phyloP scores from a whole-genome alignment of 2,329 filamentous ascomycete species.

The Cladophialophora psammophila region DNA sequence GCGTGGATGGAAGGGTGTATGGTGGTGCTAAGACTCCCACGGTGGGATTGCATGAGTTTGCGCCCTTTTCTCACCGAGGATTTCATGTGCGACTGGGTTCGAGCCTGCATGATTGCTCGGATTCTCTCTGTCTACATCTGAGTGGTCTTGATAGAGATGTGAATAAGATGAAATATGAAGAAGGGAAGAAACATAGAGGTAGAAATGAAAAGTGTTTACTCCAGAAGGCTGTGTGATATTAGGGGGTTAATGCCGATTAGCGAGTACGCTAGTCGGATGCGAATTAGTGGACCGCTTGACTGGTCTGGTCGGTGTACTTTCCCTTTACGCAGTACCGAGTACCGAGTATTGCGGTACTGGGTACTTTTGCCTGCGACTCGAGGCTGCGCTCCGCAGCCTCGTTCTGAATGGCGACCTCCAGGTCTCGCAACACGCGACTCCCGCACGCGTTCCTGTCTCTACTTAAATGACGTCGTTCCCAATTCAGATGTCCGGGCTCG shows the following conservation, averaged over 20 bases:
- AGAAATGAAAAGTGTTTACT: too few species aligned
- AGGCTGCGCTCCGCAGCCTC: background rate
- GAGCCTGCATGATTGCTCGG: background rate
- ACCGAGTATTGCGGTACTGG: too few species aligned
- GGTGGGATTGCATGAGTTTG: background rate
- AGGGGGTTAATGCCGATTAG: too few species aligned
- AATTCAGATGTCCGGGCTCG: constrained; percentile 40
- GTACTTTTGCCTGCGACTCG: background rate
- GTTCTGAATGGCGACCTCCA: background rate
- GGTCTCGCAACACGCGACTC: background rate
- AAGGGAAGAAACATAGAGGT: background rate
- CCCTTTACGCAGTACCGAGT: too few species aligned
- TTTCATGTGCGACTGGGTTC: background rate
- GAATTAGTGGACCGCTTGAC: too few species aligned
- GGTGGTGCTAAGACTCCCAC: background rate
- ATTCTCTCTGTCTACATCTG: background rate
- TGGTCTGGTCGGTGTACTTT: too few species aligned
- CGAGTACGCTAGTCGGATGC: too few species aligned
- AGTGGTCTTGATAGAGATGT: background rate
- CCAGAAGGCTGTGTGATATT: too few species aligned
- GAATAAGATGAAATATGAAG: background rate
- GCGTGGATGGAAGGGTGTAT: background rate
- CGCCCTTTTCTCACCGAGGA: background rate
- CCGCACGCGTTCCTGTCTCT: background rate
- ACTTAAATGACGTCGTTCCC: background rate